A percentile compares a stretch with the other conserved stretches of the same genome.
Evolutionary conservation across 2,329 filamentous ascomycete genomes (phyloP).

Genomic region (Ophiostoma sp.): DNA sequence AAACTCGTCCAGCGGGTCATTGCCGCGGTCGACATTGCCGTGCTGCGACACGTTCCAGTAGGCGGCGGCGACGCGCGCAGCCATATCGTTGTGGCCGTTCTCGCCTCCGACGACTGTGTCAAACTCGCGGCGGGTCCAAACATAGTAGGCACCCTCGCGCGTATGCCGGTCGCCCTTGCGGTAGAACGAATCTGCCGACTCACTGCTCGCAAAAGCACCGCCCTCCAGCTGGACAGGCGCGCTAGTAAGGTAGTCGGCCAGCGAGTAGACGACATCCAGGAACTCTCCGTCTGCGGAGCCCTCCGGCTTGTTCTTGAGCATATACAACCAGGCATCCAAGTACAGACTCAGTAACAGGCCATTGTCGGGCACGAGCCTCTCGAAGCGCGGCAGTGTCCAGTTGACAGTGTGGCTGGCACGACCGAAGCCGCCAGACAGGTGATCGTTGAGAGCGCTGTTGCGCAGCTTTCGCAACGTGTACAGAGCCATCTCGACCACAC

Average conservation of each 20-base stretch:
- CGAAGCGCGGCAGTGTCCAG: slow-evolving; percentile 93
- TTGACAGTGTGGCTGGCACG: slow-evolving; percentile 86
- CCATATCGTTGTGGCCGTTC: slow-evolving; percentile 42
- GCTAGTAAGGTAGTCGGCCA: slow-evolving; percentile 79
- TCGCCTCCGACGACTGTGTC: slow-evolving; percentile 61
- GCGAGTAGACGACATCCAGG: slow-evolving; percentile 70
- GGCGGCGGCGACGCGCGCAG: slow-evolving; percentile 68
- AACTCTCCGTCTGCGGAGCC: slow-evolving; percentile 54
- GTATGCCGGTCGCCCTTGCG: slow-evolving; percentile 71
- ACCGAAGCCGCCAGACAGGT: slow-evolving; percentile 52
- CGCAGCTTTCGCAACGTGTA: slow-evolving; percentile 72
- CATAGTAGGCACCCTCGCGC: slow-evolving; percentile 86
- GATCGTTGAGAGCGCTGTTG: slow-evolving; percentile 51
- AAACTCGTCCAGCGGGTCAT: slow-evolving; percentile 90
- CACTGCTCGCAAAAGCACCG: slow-evolving; percentile 80
- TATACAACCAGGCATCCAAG: slow-evolving; percentile 73
- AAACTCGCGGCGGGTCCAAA: slow-evolving; percentile 88
- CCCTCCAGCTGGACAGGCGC: slow-evolving; percentile 59
- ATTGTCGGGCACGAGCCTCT: slow-evolving; percentile 95
- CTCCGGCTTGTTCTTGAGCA: slow-evolving; percentile 19
- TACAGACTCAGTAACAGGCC: slow-evolving; percentile 78
- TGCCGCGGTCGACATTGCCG: slow-evolving; percentile 76
- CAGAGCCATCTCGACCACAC: slow-evolving; percentile 72
- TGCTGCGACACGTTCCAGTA: slow-evolving; percentile 81
- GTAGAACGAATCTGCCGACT: slow-evolving; percentile 81